Evolutionary conservation across 192 early-diverging fungal genomes (phyloP), one percentile per base, ranked within the genome.

Genomic region (Coemansia sp.): DNA sequence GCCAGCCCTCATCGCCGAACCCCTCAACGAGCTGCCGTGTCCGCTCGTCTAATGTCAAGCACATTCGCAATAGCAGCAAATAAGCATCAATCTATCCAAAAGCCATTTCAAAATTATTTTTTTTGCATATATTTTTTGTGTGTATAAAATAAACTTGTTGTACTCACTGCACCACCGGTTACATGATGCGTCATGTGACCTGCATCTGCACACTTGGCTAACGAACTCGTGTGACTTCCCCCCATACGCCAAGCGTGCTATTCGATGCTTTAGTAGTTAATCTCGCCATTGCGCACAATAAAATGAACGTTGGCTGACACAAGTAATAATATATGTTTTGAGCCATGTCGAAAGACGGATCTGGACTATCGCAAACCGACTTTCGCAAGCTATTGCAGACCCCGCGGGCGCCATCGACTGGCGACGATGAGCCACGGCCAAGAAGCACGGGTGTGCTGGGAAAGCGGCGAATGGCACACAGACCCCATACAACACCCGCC

Each of bases 1-100:
- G 64, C 29, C 46, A 19, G 14, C 75, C 75, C 28, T 70, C 55
- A 50, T 78, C 75, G 21, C 69, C 75, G 57, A 78, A 78, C 7
- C 69, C 75, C 9, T 54, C 58, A 3, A 68, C 55, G 5, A 78
- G 60, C 14, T 16, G 25, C 21, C 21, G 38, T 7, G 55, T 42
- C 6, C 24, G 38, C 28, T 24, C 38, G 23, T 57, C 56, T 16
- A 38, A 16, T 12, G 11, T 16, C 35, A 38, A 16, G 12, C 6
- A 14, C 33, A 35, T 7, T 12, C 33, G 7, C 14, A 35, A 35
- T 12, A 35, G 14, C 14, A 35, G 33, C 14, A 35, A 10, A 10
- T 7, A 12, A 35, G 9, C 28, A 19, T 5, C n/a, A 9, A 7
- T 5, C 7, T 3, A 28, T 46, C 27, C n/a, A 7, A 35, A 35